These are phyloP conservation scores for Fusarium solani-melongenae DNA, from an alignment of 2,329 filamentous ascomycete species.

Conservation along the genomic window DNA sequence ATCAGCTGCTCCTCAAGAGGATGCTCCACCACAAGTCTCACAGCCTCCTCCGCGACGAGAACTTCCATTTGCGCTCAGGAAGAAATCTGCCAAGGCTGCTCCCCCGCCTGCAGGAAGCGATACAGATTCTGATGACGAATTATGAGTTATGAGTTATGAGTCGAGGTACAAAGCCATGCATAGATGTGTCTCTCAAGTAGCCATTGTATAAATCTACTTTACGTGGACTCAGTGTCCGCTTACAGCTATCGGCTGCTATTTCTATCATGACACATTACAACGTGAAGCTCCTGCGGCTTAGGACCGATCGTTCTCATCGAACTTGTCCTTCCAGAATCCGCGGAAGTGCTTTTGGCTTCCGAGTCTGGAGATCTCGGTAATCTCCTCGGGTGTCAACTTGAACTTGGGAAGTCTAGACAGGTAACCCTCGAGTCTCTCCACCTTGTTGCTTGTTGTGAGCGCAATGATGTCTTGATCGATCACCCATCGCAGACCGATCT, in stretches of 20 bases:
- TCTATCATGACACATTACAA: not conserved
- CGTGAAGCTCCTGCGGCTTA: conserved; percentile 21
- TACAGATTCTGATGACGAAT: conserved; percentile 67
- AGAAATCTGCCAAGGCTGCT: conserved; percentile 45
- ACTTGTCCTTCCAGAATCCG: conserved; percentile 67
- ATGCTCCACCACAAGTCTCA: conserved; percentile 24
- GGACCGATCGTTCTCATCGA: conserved; percentile 61
- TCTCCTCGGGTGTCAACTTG: conserved; percentile 69
- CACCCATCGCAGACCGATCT: conserved; percentile 69
- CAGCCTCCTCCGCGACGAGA: conserved; percentile 52
- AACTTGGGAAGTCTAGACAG: conserved; percentile 62
- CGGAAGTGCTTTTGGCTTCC: conserved; percentile 72
- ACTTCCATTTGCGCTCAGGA: conserved; percentile 57
- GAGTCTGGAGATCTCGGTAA: conserved; percentile 64
- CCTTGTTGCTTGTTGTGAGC: conserved; percentile 69
- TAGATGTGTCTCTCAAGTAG: not conserved
- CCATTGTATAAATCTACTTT: conserved; percentile 5
- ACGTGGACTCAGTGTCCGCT: not conserved
- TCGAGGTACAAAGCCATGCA: not conserved
- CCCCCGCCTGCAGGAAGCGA: conserved; percentile 53
- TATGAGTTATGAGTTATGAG: conserved; percentile 49
- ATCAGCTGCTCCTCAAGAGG: conserved; percentile 7
- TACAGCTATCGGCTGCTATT: not conserved
- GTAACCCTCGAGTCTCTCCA: conserved; percentile 68
- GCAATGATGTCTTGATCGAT: conserved; percentile 69